Base-by-base conservation (phyloP, 2,329 filamentous ascomycete species). In the Epichloe typhina region DNA sequence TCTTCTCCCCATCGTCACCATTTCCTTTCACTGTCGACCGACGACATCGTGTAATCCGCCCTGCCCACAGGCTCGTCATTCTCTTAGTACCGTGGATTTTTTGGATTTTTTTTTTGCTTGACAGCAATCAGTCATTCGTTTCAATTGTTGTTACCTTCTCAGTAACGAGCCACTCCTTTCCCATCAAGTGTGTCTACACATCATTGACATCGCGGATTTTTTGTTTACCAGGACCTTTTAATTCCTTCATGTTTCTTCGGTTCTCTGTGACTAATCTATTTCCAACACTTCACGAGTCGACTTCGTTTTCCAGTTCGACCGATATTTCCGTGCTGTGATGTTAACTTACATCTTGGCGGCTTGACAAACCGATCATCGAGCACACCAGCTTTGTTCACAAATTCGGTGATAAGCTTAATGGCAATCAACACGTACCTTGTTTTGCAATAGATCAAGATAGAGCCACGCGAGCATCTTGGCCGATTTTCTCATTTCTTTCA, bases 31-130 rank as follows among this genome's bases (percentile, higher is more conserved):
- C 60, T 61, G 58, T 64, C 65, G 64, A 71, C 65, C 66, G 68
- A 62, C 59, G 53, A 58, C 58, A 55, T 54, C 48, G 47, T 57
- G 47, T 51, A 51, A 55, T 54, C 62, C 67, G 73, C 73, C 46
- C 73, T 75, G 74, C 72, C 71, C 74, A 73, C 74, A 67, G 76
- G 76, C 74, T 67, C 69, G 72, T 69, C 78, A 72, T 69, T 79
- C 75, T 61, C 77, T 78, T 71, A 62, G 59, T 64, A 59, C 40
- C 45, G 47, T 52, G 36, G 50, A 46, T 45, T 54, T 55, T 54
- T 55, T 53, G 56, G 6, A 5, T 50, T 48, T 51, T 43, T 54
- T 54, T 54, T 19, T 19, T 19, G 56, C 44, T 31, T 31, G 9
- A 38, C 49, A n/a, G 43, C 21, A 47, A n/a, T 21, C 56, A 66